Evolutionary conservation across 306 rosid species (phyloP).

Genomic region (Pterocarpus macrocarpus): DNA sequence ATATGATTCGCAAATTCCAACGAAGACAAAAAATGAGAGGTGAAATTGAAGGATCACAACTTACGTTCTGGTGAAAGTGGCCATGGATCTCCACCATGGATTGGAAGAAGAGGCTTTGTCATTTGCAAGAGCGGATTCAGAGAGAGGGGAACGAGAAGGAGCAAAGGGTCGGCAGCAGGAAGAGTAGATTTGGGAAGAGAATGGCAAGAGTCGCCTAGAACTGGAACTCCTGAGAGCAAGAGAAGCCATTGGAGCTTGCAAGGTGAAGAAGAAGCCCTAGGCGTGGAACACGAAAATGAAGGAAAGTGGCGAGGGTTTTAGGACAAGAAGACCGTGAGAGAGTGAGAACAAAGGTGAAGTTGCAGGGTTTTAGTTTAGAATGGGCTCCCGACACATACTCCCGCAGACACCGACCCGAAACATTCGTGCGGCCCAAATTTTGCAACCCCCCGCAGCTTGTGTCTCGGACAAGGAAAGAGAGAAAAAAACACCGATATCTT

Average conservation of each 20-base stretch:
- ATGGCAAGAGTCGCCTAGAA: constrained; percentile 61
- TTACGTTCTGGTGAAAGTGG: constrained; percentile 57
- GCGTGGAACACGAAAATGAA: background rate
- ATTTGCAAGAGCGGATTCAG: constrained; percentile 45
- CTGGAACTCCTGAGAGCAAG: constrained; percentile 64
- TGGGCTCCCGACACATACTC: constrained; percentile 52
- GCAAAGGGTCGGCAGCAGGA: constrained; percentile 60
- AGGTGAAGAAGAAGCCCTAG: constrained; percentile 32
- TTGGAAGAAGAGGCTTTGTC: constrained; percentile 55
- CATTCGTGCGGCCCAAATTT: constrained; percentile 35
- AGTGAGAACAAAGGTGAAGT: constrained; percentile 28
- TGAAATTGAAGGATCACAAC: background rate
- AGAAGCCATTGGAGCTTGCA: constrained; percentile 66
- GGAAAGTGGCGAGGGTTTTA: constrained; percentile 52
- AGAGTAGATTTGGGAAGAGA: constrained; percentile 67
- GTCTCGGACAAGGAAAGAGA: background rate
- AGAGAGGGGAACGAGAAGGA: constrained; percentile 48
- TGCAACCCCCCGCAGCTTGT: background rate
- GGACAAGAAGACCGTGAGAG: background rate
- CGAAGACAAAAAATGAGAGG: background rate
- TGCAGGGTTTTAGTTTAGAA: constrained; percentile 52
- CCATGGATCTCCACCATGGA: constrained; percentile 72
- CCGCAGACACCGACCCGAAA: constrained; percentile 46
- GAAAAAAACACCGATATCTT: background rate
- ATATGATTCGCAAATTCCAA: background rate